These are phyloP conservation scores for Penicillium flavigenum DNA, from an alignment of 495 filamentous ascomycete species.

Conservation along the genomic window DNA sequence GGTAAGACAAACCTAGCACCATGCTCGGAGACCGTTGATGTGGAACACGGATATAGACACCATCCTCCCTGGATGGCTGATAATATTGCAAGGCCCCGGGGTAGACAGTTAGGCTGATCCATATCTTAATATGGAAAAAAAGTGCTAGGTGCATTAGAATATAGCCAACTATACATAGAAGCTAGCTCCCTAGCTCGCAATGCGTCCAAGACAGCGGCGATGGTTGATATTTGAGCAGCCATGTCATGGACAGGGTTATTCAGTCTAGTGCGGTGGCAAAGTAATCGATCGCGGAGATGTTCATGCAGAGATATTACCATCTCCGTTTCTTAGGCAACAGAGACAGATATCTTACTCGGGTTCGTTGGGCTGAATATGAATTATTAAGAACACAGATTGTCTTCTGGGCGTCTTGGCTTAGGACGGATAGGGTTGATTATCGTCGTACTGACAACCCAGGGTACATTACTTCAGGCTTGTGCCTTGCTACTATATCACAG, in stretches of 20 bases:
- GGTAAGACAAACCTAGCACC: constrained; percentile 1
- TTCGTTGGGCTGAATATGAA: not conserved
- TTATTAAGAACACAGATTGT: not conserved
- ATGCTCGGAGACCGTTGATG: constrained; percentile 24
- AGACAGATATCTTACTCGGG: not conserved
- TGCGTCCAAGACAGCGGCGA: not conserved
- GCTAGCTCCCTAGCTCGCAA: not conserved
- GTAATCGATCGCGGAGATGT: not conserved
- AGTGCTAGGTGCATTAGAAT: not conserved
- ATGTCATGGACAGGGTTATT: not conserved
- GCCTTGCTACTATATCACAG: constrained; percentile 6
- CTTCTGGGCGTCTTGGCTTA: not conserved
- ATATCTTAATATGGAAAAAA: not conserved
- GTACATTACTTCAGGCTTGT: constrained; percentile 10
- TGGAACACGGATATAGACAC: constrained; percentile 18
- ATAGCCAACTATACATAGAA: not conserved
- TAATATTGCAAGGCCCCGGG: too few species aligned
- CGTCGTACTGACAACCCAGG: constrained; percentile 25
- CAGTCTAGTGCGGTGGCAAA: not conserved
- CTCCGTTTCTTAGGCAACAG: not conserved
- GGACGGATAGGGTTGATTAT: constrained; percentile 5
- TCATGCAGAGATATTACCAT: not conserved
- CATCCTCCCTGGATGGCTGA: not conserved
- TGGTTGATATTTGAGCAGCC: not conserved
- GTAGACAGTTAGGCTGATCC: constrained; percentile 1